Percentiles rank a stretch among this genome's conserved stretches.
These are phyloP conservation scores for Candida incommunis DNA, from an alignment of 805 yeast genomes.

Conservation along the genomic window DNA sequence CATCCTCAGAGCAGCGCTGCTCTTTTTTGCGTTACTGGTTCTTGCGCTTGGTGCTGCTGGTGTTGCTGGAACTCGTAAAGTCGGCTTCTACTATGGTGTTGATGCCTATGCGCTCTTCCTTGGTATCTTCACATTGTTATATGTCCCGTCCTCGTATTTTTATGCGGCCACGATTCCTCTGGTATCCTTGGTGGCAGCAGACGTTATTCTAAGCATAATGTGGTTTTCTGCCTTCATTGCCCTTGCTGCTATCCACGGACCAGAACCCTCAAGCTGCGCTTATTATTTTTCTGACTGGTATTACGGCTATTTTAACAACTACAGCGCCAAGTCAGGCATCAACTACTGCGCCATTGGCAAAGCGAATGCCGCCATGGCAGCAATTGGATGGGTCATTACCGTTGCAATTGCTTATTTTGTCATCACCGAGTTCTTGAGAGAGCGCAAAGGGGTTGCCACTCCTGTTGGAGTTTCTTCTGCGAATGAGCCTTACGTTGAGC, in stretches of 20 bases:
- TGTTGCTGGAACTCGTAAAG: neutral
- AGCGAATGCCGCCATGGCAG: neutral
- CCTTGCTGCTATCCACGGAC: neutral
- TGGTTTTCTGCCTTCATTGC: neutral
- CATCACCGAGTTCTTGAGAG: neutral
- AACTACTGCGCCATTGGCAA: neutral
- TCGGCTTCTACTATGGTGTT: neutral
- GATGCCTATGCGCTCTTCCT: conserved; percentile 4
- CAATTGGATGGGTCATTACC: neutral
- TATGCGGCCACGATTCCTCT: neutral
- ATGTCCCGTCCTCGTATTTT: neutral
- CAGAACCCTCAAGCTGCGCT: neutral
- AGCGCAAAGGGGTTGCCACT: neutral
- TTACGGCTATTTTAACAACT: neutral
- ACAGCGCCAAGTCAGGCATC: neutral
- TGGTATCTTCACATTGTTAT: neutral
- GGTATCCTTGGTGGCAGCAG: neutral
- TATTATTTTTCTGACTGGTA: neutral
- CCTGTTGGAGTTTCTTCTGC: neutral
- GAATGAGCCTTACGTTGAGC: neutral
- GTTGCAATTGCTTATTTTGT: neutral
- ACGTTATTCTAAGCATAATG: neutral
- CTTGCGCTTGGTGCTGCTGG: neutral
- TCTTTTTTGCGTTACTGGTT: neutral
- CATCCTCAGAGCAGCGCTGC: neutral